These are phyloP conservation scores for Petunia secreta DNA, from an alignment of 257 asterid species.

Conservation along the genomic window DNA sequence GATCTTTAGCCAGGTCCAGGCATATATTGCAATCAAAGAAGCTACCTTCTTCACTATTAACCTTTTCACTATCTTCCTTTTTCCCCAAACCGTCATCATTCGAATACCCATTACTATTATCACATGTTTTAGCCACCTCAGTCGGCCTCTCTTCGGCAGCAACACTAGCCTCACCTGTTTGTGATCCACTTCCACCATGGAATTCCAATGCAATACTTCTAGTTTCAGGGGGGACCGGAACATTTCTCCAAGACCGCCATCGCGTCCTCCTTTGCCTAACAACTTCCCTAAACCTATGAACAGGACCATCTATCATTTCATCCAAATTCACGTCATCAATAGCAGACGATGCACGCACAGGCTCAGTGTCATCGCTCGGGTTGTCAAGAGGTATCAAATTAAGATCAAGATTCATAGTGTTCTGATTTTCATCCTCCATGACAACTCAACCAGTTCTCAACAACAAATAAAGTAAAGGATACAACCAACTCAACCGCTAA, in stretches of 20 bases:
- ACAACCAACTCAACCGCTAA: too few species aligned
- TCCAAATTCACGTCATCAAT: slow-evolving; percentile 68
- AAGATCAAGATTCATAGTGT: slow-evolving; percentile 87
- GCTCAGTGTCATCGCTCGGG: slow-evolving; percentile 51
- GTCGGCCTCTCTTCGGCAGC: slow-evolving; percentile 51
- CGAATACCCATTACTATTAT: slow-evolving; percentile 46
- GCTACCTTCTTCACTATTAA: slow-evolving; percentile 61
- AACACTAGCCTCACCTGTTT: slow-evolving; percentile 79
- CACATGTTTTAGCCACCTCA: slow-evolving; percentile 54
- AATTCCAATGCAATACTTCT: slow-evolving; percentile 67
- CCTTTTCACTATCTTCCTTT: slow-evolving; percentile 64
- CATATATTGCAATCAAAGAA: slow-evolving; percentile 95
- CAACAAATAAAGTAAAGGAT: too few species aligned
- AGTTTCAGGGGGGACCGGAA: slow-evolving; percentile 69
- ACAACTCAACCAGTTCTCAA: not conserved
- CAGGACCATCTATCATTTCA: slow-evolving; percentile 54
- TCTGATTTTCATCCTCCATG: slow-evolving; percentile 70
- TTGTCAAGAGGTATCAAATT: slow-evolving; percentile 83
- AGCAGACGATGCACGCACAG: slow-evolving; percentile 44
- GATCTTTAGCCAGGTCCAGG: slow-evolving; percentile 87
- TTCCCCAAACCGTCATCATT: slow-evolving; percentile 56
- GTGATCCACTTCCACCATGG: slow-evolving; percentile 53
- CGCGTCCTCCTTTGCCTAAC: slow-evolving; percentile 62
- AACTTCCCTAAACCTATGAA: slow-evolving; percentile 51
- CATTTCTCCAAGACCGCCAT: slow-evolving; percentile 76